These are phyloP conservation scores for Ophiostoma perfectum DNA, from an alignment of 2,329 filamentous ascomycete species.

Conservation along the genomic window DNA sequence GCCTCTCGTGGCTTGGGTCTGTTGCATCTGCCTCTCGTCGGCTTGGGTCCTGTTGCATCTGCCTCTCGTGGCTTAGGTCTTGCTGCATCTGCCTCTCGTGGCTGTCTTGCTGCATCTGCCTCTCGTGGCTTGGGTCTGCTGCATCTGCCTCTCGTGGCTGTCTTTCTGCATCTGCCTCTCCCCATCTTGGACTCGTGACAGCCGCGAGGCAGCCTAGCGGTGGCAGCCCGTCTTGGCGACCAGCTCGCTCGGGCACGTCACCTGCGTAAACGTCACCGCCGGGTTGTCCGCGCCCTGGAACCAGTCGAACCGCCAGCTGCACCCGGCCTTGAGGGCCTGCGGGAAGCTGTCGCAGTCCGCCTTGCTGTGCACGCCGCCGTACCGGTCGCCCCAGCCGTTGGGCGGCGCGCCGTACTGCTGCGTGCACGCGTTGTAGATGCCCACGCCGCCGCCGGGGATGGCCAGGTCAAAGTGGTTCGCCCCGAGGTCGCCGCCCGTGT, in stretches of 20 bases:
- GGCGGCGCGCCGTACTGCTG: constrained; percentile 41
- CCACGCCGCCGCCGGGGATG: constrained; percentile 50
- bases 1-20: no score
- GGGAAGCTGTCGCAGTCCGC: constrained; percentile 51
- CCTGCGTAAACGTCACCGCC: constrained; percentile 48
- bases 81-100: no score
- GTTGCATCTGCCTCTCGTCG: no score
- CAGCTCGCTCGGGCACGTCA: constrained; percentile 49
- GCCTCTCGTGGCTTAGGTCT: no score
- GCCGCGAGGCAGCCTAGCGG: no score
- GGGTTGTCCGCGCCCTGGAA: constrained; percentile 56
- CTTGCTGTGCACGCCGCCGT: constrained; percentile 51
- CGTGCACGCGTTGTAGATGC: constrained; percentile 46
- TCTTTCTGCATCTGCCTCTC: no score
- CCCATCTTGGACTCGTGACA: no score
- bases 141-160: no score
- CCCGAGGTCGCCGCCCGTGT: constrained; percentile 51
- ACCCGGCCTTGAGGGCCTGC: constrained; percentile 49
- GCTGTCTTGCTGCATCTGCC: no score
- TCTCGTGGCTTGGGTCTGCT: no score
- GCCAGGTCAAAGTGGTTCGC: constrained; percentile 52
- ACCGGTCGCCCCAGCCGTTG: constrained; percentile 52
- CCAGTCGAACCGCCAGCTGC: constrained; percentile 61
- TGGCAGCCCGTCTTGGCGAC: constrained; percentile 38
- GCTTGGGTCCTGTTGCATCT: no score